Percentiles rank a stretch among this genome's conserved stretches.
Evolutionary conservation across 202 grass and related monocot genomes (phyloP).

Genomic region (Zizania palustris): DNA sequence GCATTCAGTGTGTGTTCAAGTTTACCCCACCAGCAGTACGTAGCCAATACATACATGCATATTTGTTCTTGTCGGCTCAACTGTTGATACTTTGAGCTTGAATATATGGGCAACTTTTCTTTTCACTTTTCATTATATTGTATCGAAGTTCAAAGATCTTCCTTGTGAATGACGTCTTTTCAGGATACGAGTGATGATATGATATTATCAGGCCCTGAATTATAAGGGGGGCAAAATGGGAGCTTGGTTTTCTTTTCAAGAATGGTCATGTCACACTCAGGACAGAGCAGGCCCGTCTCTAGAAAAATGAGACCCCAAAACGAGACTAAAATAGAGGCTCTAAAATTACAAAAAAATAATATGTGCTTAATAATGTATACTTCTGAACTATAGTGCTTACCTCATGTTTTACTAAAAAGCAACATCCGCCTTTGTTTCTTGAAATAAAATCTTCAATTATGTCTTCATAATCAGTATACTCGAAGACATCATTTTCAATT

Average conservation of each 20-base stretch:
- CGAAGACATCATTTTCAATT: too few relatives aligned
- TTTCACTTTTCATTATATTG: conserved; percentile 36
- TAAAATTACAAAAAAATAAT: too few relatives aligned
- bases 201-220: conserved; percentile 3
- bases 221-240: neutral
- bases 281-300: neutral
- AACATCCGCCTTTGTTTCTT: too few relatives aligned
- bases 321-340: too few relatives aligned
- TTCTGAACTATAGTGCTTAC: too few relatives aligned
- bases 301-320: too few relatives aligned
- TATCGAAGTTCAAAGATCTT: conserved; percentile 27
- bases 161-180: neutral
- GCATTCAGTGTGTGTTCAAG: conserved; percentile 19
- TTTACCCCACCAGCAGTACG: conserved; percentile 38
- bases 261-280: neutral
- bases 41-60: conserved; percentile 29
- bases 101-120: neutral
- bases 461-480: too few relatives aligned
- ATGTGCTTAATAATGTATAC: too few relatives aligned
- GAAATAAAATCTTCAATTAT: too few relatives aligned
- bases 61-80: conserved; percentile 37
- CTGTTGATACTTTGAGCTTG: conserved; percentile 22
- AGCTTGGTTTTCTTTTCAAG: neutral
- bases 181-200: neutral
- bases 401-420: too few relatives aligned